Percentiles rank a stretch among this genome's conserved stretches.
Conservation (phyloP, 805 yeast species). For the Metahyphopichia silvanorum region DNA sequence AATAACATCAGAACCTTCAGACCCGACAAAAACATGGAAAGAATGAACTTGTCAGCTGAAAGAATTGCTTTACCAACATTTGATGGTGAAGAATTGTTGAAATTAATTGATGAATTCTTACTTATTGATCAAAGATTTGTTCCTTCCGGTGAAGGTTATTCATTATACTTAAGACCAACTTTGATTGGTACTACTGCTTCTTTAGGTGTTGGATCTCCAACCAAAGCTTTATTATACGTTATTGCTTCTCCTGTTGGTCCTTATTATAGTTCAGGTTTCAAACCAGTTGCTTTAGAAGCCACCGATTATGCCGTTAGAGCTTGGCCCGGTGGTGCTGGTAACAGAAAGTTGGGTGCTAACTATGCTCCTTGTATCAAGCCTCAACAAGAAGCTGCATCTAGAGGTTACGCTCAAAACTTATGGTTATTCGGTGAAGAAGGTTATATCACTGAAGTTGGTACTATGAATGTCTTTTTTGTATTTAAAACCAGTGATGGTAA, state of each 20-base stretch:
- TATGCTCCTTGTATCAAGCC: constrained; percentile 95
- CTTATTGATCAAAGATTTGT: constrained; percentile 72
- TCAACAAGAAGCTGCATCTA: constrained; percentile 81
- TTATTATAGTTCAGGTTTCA: constrained; percentile 85
- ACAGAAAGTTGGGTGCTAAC: constrained; percentile 94
- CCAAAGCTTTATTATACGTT: constrained; percentile 76
- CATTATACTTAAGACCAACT: constrained; percentile 91
- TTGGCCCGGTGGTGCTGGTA: constrained; percentile 99
- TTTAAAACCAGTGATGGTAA: constrained; percentile 80
- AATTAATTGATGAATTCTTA: constrained; percentile 73
- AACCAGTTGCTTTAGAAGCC: constrained; percentile 92
- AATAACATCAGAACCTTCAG: constrained; percentile 81
- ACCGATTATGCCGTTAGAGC: constrained; percentile 96
- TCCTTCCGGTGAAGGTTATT: constrained; percentile 84
- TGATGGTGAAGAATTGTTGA: constrained; percentile 72
- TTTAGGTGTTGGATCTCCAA: constrained; percentile 83
- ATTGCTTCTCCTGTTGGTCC: constrained; percentile 98
- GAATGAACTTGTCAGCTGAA: constrained; percentile 86
- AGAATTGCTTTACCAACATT: constrained; percentile 89
- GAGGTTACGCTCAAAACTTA: constrained; percentile 94
- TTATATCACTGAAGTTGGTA: constrained; percentile 91
- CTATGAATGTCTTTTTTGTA: constrained; percentile 92
- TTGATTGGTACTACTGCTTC: constrained; percentile 89
- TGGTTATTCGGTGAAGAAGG: constrained; percentile 93
- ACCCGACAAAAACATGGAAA: constrained; percentile 85